Conservation (phyloP, 192 early-diverging fungal species). For the Coemansia sp. region DNA sequence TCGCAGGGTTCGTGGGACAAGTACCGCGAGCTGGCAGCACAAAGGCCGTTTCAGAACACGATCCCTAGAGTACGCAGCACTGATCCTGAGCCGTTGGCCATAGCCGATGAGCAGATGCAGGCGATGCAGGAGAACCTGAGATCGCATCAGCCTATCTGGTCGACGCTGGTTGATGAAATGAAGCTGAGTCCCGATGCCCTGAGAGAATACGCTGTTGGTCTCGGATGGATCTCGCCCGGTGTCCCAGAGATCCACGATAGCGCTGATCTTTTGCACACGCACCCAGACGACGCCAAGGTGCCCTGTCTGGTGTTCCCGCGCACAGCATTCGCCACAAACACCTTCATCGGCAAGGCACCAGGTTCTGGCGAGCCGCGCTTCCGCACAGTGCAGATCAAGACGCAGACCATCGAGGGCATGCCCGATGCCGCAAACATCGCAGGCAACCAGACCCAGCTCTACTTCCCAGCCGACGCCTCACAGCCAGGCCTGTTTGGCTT, state of each 20-base stretch:
- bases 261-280: conserved; percentile 25
- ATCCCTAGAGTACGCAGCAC: conserved; percentile 17
- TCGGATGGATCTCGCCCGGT: conserved; percentile 42
- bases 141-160: conserved; percentile 31
- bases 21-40: conserved; percentile 49
- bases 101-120: conserved; percentile 22
- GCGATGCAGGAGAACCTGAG: conserved; percentile 28
- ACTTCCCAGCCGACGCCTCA: conserved; percentile 52
- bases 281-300: conserved; percentile 14
- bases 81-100: conserved; percentile 34
- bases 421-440: too few species aligned
- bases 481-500: conserved; percentile 63
- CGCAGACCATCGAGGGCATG: too few species aligned
- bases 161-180: conserved; percentile 36
- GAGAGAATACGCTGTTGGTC: conserved; percentile 49
- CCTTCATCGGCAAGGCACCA: conserved; percentile 31
- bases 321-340: conserved; percentile 53
- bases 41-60: conserved; percentile 39
- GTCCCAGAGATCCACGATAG: conserved; percentile 25
- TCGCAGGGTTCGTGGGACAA: conserved; percentile 57
- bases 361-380: conserved; percentile 6
- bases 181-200: conserved; percentile 34
- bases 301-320: conserved; percentile 52
- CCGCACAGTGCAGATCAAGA: conserved; percentile 53
- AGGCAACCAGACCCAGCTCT: conserved; percentile 48